Base-by-base conservation (phyloP, 2,329 filamentous ascomycete species). In the Colletotrichum sp. region DNA sequence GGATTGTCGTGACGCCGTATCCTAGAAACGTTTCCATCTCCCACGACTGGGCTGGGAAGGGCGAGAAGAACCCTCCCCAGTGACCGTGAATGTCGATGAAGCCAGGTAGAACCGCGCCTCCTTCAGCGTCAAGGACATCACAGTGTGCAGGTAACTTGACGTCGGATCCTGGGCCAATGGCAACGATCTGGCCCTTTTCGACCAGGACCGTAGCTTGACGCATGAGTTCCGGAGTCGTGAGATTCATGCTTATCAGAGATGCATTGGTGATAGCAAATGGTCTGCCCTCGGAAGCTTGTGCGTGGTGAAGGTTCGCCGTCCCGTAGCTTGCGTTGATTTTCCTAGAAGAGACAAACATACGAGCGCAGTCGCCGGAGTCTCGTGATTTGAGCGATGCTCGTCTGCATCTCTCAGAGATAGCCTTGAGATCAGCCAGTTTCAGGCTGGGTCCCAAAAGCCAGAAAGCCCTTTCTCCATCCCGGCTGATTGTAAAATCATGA, bases 131-230 rank as follows among this genome's bases (percentile, higher is more conserved):
- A 13, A 48, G 43, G 0, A 48, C 10, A 4, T 48, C 43, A n/a
- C 10, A 21, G 10, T 48, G 10, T 21, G 43, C 4, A 48, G 43
- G n/a, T 21, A 21, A 21, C 10, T 21, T 48, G n/a, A n/a, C n/a
- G 18, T 48, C 43, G 3, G n/a, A 21, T 0, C n/a, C 43, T 0
- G 43, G n/a, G 43, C n/a, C 10, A 2, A 48, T 0, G 18, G n/a
- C 43, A 48, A 13, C n/a, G 10, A 21, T 21, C 4, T 48, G 43
- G n/a, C 43, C 43, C 0, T 48, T 21, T 48, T 48, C n/a, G 0
- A 48, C 18, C 0, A 48, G 43, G 0, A 48, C 18, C 5, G 43
- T 48, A 1, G 43, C 43, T 7, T 48, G 18, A 48, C n/a, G 43
- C 43, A 48, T 48, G 43, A 48, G 10, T 48, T 21, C n/a, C 10